Evolutionary conservation across 768 basidiomycete genomes (phyloP).

Genomic region (Guyanaporus albipodus): DNA sequence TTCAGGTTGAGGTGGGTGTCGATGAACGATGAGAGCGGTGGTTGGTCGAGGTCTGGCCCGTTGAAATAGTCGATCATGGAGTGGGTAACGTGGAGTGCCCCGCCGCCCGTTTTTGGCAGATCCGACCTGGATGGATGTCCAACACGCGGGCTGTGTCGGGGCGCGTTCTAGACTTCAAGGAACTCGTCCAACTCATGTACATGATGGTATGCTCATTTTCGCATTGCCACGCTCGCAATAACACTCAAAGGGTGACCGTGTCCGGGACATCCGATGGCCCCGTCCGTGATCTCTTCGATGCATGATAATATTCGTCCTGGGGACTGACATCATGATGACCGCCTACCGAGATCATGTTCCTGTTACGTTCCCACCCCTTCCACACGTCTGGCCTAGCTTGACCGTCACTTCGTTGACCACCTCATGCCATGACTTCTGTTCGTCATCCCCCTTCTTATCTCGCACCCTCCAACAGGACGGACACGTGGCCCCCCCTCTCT

Average conservation of each 20-base stretch:
- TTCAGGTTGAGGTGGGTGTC: background rate
- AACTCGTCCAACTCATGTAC: background rate
- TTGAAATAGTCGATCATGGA: constrained; percentile 32
- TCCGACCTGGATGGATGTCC: constrained; percentile 12
- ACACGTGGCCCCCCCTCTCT: constrained; percentile 5
- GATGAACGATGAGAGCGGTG: background rate
- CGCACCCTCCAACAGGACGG: background rate
- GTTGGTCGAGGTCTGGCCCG: constrained; percentile 1
- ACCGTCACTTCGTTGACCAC: constrained; percentile 18
- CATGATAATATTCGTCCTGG: too few relatives aligned
- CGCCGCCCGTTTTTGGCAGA: constrained; percentile 26
- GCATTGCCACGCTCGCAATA: too few relatives aligned
- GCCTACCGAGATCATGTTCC: background rate
- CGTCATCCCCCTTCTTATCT: too few relatives aligned
- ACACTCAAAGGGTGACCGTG: too few relatives aligned
- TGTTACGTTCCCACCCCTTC: constrained; percentile 1
- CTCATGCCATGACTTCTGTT: too few relatives aligned
- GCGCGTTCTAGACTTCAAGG: constrained; percentile 18
- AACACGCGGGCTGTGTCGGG: constrained; percentile 13
- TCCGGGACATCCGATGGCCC: too few relatives aligned
- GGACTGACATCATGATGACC: background rate
- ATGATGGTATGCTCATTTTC: too few relatives aligned
- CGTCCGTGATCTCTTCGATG: too few relatives aligned
- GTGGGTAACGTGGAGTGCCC: constrained; percentile 14
- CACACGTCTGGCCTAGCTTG: too few relatives aligned